Conservation (phyloP, 176 grass and related monocot species). For the Triticum turgidum region DNA sequence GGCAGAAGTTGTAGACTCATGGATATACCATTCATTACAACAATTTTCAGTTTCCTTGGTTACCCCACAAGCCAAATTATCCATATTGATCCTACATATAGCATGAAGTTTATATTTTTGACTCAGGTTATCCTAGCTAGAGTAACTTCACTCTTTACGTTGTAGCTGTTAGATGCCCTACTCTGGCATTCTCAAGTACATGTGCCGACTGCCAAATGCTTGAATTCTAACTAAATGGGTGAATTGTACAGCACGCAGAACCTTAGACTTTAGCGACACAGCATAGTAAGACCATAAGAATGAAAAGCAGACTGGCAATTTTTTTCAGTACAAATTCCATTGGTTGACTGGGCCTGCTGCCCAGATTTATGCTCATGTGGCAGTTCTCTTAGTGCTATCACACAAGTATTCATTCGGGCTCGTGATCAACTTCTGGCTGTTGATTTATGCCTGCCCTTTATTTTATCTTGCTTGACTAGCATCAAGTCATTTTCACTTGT, state of each 20-base stretch:
- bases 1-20: slow-evolving; percentile 1
- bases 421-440: background rate
- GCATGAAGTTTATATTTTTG: background rate
- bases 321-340: background rate
- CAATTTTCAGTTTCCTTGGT: background rate
- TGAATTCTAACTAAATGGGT: slow-evolving; percentile 7
- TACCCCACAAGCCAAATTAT: background rate
- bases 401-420: background rate
- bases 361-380: background rate
- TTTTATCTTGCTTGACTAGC: background rate
- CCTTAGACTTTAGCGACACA: background rate
- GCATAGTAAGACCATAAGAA: background rate
- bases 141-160: background rate
- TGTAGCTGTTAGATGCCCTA: background rate
- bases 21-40: slow-evolving; percentile 2
- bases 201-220: background rate
- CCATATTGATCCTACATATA: slow-evolving; percentile 2
- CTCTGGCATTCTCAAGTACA: background rate
- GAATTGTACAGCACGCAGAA: background rate
- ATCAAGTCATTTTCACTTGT: background rate
- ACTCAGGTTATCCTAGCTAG: background rate
- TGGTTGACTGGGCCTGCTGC: background rate
- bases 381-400: background rate
- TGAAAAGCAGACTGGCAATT: background rate
- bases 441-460: background rate